Base-by-base conservation (phyloP, 352 stramenopile genomes). In the Saprolegnia diclina region DNA sequence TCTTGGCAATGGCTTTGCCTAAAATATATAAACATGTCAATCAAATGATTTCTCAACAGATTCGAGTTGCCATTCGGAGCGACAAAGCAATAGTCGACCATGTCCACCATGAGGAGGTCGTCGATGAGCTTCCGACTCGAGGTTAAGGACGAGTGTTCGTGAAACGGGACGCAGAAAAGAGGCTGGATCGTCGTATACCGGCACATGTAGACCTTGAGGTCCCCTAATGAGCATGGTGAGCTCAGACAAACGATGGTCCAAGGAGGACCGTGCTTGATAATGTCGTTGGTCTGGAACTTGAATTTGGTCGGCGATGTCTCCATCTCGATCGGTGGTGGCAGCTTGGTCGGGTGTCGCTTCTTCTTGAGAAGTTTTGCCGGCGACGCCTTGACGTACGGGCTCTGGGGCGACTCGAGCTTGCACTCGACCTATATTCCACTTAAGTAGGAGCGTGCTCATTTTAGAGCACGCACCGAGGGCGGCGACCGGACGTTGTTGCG, bases 151-250 rank as follows among this genome's bases (percentile, higher is more conserved):
- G 62, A 55, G 19, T 38, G 46, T 22, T 67, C 62, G 50, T 57
- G 62, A 18, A 67, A 67, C n/a, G 62, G 62, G 21, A 67, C 57
- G 62, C 62, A 67, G 57, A 67, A 67, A 0, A 67, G 50, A 26
- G 62, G 62, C 62, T 67, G 62, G 50, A 67, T 67, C 7, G 62
- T 67, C 50, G 38, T 67, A 40, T 67, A 57, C 14, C 62, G 62
- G 32, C 62, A 67, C 62, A 67, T 67, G 29, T 67, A 67, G 26
- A 67, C 40, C 29, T 67, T 67, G 24, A 67, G 50, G 16, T 67
- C 62, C 18, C 62, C 46, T 54, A 54, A 22, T 54, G n/a, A 52
- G 18, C 45, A 52, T 52, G 18, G 21, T 52, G 18, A 19, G 45
- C 21, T 52, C 18, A 52, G 18, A 52, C 21, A 18, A 52, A 19